Evolutionary conservation across 495 filamentous ascomycete species (phyloP).

Genomic region (Ascodesmis nigricans): DNA sequence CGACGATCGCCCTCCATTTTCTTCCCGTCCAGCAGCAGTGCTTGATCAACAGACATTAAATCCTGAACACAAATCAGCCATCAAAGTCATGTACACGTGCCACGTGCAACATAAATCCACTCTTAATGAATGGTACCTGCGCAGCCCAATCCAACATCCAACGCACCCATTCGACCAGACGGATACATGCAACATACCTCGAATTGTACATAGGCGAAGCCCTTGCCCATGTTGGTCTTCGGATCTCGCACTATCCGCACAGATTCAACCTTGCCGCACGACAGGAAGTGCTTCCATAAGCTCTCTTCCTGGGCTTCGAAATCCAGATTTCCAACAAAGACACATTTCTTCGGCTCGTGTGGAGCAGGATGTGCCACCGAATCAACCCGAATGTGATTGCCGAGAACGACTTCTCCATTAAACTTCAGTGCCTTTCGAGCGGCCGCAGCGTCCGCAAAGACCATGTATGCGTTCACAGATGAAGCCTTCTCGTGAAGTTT

Average conservation of each 20-base stretch:
- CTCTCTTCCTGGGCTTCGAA: constrained; percentile 93
- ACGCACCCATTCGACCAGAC: background rate
- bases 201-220: constrained; percentile 96
- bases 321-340: constrained; percentile 90
- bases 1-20: constrained; percentile 81
- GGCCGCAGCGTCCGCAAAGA: constrained; percentile 51
- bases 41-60: constrained; percentile 64
- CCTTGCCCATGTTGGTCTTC: constrained; percentile 81
- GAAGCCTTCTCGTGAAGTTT: constrained; percentile 27
- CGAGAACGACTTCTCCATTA: constrained; percentile 65
- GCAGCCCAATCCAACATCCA: no score
- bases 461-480: constrained; percentile 82
- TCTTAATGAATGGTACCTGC: no score
- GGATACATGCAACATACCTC: constrained; percentile 28
- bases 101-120: no score
- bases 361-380: constrained; percentile 67
- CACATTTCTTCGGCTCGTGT: constrained; percentile 65
- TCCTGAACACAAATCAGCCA: constrained; percentile 30
- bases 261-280: constrained; percentile 66
- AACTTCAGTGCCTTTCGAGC: constrained; percentile 58
- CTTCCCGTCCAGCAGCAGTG: constrained; percentile 66
- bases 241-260: constrained; percentile 83
- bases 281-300: constrained; percentile 68
- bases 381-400: constrained; percentile 78
- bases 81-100: constrained; percentile 8